Evolutionary conservation across 1,139 yeast species (phyloP).

Genomic region (Saccharomyces hybrid): DNA sequence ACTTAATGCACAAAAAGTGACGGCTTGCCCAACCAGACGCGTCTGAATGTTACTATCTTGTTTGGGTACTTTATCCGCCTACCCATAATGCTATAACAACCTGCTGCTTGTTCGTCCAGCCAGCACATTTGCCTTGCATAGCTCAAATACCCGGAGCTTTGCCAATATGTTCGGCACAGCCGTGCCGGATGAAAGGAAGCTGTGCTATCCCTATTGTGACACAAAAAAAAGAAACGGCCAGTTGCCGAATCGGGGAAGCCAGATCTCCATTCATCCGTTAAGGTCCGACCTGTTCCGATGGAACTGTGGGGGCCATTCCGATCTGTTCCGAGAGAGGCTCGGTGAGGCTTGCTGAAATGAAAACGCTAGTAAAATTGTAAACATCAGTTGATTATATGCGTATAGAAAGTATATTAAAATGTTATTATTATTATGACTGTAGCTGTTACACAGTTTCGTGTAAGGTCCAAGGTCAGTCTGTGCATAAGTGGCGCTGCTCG

Average conservation of each 20-base stretch:
- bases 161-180: not conserved
- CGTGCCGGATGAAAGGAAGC: not conserved
- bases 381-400: not conserved
- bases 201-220: not conserved
- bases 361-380: not conserved
- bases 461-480: constrained; percentile 14
- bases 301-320: not conserved
- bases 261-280: not conserved
- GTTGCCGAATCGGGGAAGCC: not conserved
- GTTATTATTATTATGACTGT: not conserved
- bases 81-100: not conserved
- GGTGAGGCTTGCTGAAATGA: too few relatives aligned
- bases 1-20: not conserved
- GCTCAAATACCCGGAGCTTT: not conserved
- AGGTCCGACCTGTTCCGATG: not conserved
- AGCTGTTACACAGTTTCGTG: not conserved
- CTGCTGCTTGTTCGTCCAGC: not conserved
- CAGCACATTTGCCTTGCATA: not conserved
- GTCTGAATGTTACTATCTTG: not conserved
- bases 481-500: constrained; percentile 20
- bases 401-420: not conserved
- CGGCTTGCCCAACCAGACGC: not conserved
- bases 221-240: not conserved
- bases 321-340: not conserved
- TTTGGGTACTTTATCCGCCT: constrained; percentile 1